Evolutionary conservation across 257 asterid genomes (phyloP).

Genomic region (Primulina huaijiensis): DNA sequence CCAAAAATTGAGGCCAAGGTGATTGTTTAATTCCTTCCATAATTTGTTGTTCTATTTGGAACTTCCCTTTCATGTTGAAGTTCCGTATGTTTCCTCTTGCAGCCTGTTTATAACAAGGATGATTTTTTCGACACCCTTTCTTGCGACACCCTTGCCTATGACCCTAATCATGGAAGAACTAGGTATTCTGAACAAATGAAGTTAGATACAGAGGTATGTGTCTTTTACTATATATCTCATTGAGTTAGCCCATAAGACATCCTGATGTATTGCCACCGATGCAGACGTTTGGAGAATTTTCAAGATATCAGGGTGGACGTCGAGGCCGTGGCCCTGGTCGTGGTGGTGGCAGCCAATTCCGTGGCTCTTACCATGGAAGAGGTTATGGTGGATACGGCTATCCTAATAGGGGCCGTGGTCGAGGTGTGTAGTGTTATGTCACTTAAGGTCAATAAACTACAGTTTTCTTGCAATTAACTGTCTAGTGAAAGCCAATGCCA

Average conservation of each 20-base stretch:
- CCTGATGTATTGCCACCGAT: conserved; percentile 26
- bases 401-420: conserved; percentile 59
- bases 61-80: not conserved
- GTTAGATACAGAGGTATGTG: conserved; percentile 84
- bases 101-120: conserved; percentile 85
- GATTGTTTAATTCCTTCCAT: conserved; percentile 9
- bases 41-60: not conserved
- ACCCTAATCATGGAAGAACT: conserved; percentile 61
- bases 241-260: not conserved
- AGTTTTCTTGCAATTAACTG: conserved; percentile 17
- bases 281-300: conserved; percentile 92
- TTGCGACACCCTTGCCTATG: conserved; percentile 47
- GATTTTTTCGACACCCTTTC: conserved; percentile 89
- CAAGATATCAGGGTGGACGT: conserved; percentile 86
- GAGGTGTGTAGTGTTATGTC: conserved; percentile 43
- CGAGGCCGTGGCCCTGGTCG: conserved; percentile 79
- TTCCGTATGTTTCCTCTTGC: conserved; percentile 21
- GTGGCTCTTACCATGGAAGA: conserved; percentile 65
- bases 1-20: conserved; percentile 69
- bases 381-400: conserved; percentile 59
- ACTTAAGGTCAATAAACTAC: conserved; percentile 32
- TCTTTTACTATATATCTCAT: not conserved
- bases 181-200: conserved; percentile 91
- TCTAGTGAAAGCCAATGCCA: conserved; percentile 24
- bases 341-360: conserved; percentile 76